Percentiles rank a stretch among this genome's conserved stretches.
Evolutionary conservation across 805 yeast species (phyloP).

Genomic region (Candida incommunis): DNA sequence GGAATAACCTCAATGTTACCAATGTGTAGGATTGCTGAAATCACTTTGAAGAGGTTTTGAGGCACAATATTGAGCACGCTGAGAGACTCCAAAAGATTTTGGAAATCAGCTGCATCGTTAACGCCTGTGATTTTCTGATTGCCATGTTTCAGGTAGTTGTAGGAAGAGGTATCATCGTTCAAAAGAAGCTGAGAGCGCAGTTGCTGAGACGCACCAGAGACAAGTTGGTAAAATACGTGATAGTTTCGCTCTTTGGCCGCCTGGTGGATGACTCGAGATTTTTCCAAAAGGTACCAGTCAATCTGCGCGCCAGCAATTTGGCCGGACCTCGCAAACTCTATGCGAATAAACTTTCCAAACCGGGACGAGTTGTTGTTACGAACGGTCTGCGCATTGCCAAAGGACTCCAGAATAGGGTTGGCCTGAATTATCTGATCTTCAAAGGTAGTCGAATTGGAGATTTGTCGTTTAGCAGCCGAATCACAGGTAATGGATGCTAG

Average conservation of each 20-base stretch:
- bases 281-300: constrained; percentile 88
- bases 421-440: constrained; percentile 84
- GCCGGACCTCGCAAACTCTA: constrained; percentile 53
- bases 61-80: constrained; percentile 54
- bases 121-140: constrained; percentile 51
- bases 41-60: constrained; percentile 40
- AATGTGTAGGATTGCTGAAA: constrained; percentile 67
- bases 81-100: constrained; percentile 50
- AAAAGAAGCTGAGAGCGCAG: constrained; percentile 22
- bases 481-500: constrained; percentile 56
- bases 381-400: constrained; percentile 94
- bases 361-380: constrained; percentile 90
- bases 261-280: constrained; percentile 79
- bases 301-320: constrained; percentile 78
- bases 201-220: constrained; percentile 48
- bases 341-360: constrained; percentile 89
- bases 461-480: constrained; percentile 4
- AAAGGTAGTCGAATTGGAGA: constrained; percentile 24
- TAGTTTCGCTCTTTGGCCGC: constrained; percentile 72
- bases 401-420: constrained; percentile 88
- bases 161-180: constrained; percentile 26
- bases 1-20: constrained; percentile 73
- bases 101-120: constrained; percentile 61
- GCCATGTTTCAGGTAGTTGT: constrained; percentile 45
- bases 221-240: constrained; percentile 81